Percentiles rank a stretch among this genome's conserved stretches.
Conservation (phyloP, 352 stramenopile genomes). For the Phytopythium boreale region DNA sequence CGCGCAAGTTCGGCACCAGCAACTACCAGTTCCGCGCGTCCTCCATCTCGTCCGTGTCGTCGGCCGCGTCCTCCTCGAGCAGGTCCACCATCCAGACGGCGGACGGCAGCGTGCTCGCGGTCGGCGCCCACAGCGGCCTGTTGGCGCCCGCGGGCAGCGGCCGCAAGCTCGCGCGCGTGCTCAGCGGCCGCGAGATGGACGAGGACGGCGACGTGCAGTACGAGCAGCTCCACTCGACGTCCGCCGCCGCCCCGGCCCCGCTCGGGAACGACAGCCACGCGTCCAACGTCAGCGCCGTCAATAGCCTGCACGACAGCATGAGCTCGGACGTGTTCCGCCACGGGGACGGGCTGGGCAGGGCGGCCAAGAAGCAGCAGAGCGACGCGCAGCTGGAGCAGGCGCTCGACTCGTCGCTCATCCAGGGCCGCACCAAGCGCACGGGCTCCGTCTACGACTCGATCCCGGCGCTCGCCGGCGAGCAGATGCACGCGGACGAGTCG, state of each 20-base stretch:
- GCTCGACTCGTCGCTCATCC: conserved; percentile 8
- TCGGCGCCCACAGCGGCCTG: background rate
- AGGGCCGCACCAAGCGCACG: conserved; percentile 20
- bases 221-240: conserved; percentile 26
- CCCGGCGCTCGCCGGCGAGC: conserved; percentile 22
- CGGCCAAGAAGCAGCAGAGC: background rate
- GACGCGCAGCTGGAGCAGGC: background rate
- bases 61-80: background rate
- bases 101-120: background rate
- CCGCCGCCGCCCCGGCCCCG: conserved; percentile 9
- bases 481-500: conserved; percentile 7
- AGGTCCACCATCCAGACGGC: background rate
- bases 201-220: conserved; percentile 31
- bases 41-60: background rate
- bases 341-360: conserved; percentile 5
- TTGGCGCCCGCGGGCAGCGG: conserved; percentile 7
- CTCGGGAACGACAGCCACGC: background rate
- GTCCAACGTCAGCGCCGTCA: conserved; percentile 1
- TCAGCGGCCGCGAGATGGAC: conserved; percentile 25
- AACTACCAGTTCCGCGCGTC: conserved; percentile 36
- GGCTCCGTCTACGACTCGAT: conserved; percentile 30
- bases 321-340: conserved; percentile 6
- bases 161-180: conserved; percentile 13
- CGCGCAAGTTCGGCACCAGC: conserved; percentile 27
- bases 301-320: conserved; percentile 11